Conservation (phyloP, 768 basidiomycete genomes). For the Termitomyces sp. region DNA sequence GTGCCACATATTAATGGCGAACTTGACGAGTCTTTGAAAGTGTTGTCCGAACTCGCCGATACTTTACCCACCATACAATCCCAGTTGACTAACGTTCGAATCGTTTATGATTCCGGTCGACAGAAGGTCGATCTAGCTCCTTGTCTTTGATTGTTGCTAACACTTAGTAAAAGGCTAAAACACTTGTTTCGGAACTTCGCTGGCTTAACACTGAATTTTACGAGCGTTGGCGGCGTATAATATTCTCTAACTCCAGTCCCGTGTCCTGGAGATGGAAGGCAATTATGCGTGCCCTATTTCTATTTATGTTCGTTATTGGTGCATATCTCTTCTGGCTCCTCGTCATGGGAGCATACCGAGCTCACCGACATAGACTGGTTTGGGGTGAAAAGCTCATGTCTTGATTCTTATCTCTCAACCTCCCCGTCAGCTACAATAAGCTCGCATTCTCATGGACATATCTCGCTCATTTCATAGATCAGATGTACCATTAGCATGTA, state of each 20-base stretch:
- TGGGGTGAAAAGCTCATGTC: conserved; percentile 81
- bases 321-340: conserved; percentile 58
- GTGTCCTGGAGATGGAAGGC: conserved; percentile 70
- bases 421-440: neutral
- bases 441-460: neutral
- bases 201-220: conserved; percentile 81
- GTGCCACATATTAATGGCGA: conserved; percentile 58
- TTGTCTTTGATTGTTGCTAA: neutral
- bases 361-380: conserved; percentile 68
- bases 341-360: conserved; percentile 62
- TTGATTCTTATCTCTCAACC: conserved; percentile 19
- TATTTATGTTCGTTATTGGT: conserved; percentile 51
- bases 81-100: conserved; percentile 57
- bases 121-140: conserved; percentile 44
- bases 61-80: conserved; percentile 56
- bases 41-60: conserved; percentile 51
- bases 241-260: conserved; percentile 69
- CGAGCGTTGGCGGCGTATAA: conserved; percentile 67
- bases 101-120: conserved; percentile 69
- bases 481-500: conserved; percentile 9
- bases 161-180: conserved; percentile 44
- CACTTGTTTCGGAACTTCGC: conserved; percentile 56
- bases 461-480: conserved; percentile 6
- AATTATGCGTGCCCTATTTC: conserved; percentile 56
- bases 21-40: conserved; percentile 55